phyloP scores from a whole-genome alignment of 2,329 filamentous ascomycete genomes.

The Calonectria hawksworthii region DNA sequence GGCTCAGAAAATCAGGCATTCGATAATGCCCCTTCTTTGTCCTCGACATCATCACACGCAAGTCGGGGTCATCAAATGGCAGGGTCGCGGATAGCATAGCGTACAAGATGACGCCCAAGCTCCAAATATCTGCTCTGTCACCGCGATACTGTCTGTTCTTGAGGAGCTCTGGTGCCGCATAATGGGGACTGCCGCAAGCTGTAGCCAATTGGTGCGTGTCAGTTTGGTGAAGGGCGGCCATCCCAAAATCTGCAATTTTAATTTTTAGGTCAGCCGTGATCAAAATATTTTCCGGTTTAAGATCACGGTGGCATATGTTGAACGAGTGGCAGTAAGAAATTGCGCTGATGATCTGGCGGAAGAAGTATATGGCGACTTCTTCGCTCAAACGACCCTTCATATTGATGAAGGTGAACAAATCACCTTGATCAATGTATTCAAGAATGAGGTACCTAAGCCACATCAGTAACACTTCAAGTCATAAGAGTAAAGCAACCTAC shows the following conservation, averaged over 20 bases:
- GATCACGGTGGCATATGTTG: slow-evolving; percentile 94
- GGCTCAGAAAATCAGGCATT: slow-evolving; percentile 73
- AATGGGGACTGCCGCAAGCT: slow-evolving; percentile 96
- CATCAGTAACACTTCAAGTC: slow-evolving; percentile 23
- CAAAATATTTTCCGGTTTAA: slow-evolving; percentile 98
- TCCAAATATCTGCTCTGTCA: slow-evolving; percentile 93
- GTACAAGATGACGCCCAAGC: slow-evolving; percentile 89
- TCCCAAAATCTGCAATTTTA: slow-evolving; percentile 97
- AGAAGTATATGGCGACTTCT: slow-evolving; percentile 84
- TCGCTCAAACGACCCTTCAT: slow-evolving; percentile 81
- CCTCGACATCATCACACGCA: slow-evolving; percentile 72
- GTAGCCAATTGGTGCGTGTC: slow-evolving; percentile 84
- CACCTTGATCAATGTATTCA: slow-evolving; percentile 85
- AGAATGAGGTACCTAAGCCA: slow-evolving; percentile 87
- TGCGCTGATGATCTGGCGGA: slow-evolving; percentile 93
- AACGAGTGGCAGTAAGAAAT: slow-evolving; percentile 94
- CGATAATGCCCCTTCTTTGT: slow-evolving; percentile 72
- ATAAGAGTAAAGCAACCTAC: slow-evolving; percentile 65
- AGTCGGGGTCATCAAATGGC: slow-evolving; percentile 81
- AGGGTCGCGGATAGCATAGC: slow-evolving; percentile 87
- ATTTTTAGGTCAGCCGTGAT: slow-evolving; percentile 82
- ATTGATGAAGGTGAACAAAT: slow-evolving; percentile 90
- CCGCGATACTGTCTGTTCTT: slow-evolving; percentile 84
- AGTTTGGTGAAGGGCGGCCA: slow-evolving; percentile 92
- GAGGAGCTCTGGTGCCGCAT: slow-evolving; percentile 93